Conservation (phyloP, 179 eudicot species). For the Actinidia chinensis region DNA sequence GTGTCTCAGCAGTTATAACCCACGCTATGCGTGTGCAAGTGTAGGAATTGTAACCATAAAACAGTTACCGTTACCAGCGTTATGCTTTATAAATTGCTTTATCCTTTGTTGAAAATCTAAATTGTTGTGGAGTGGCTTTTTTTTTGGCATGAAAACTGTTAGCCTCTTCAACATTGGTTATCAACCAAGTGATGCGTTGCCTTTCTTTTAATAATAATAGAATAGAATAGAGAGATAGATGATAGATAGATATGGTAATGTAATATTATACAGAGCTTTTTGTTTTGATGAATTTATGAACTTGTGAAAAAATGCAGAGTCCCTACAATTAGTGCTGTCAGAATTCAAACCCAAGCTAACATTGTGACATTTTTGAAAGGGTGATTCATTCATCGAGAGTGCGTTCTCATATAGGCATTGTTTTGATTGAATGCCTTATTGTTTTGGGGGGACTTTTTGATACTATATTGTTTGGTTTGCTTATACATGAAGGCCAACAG, state of each 20-base stretch:
- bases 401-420: conserved; percentile 24
- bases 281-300: not conserved
- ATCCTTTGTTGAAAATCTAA: no score
- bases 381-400: conserved; percentile 76
- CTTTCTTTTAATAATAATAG: no score
- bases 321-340: conserved; percentile 73
- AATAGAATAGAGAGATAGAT: no score
- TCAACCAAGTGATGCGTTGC: not conserved
- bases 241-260: no score
- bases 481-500: conserved; percentile 41
- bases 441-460: not conserved
- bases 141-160: no score
- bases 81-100: no score
- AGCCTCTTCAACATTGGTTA: not conserved
- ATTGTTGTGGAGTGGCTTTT: no score
- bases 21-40: no score
- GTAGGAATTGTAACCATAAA: no score
- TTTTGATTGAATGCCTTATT: not conserved
- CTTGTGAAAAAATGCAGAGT: conserved; percentile 50
- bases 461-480: not conserved
- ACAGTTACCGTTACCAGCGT: no score
- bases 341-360: conserved; percentile 78
- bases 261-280: not conserved
- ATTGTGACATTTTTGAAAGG: conserved; percentile 88
- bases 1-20: no score